Conservation (phyloP, 2,329 filamentous ascomycete species). For the Penicillium sp. region DNA sequence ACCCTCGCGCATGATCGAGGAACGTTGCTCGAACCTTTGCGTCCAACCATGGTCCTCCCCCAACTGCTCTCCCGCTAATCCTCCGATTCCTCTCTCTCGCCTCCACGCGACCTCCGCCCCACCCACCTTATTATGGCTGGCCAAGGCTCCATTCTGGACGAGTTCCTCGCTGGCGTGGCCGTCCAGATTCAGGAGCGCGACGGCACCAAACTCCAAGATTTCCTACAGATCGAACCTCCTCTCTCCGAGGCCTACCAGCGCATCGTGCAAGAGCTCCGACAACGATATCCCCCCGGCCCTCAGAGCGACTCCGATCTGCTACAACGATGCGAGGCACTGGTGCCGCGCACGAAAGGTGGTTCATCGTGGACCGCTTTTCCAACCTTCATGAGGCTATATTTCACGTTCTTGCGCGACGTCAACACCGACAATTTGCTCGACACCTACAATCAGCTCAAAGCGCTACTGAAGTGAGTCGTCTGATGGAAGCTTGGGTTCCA, state of each 20-base stretch:
- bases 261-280: conserved; percentile 68
- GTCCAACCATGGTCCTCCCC: neutral
- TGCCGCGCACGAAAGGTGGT: conserved; percentile 65
- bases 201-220: conserved; percentile 66
- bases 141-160: conserved; percentile 63
- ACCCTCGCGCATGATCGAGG: neutral
- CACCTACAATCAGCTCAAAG: conserved; percentile 73
- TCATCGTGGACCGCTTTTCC: conserved; percentile 76
- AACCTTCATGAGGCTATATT: conserved; percentile 77
- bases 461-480: conserved; percentile 68
- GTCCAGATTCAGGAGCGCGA: conserved; percentile 64
- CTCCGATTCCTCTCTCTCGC: neutral
- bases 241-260: conserved; percentile 67
- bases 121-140: conserved; percentile 21
- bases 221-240: conserved; percentile 73
- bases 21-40: neutral
- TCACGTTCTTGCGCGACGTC: conserved; percentile 78
- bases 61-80: neutral
- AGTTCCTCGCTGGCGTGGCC: conserved; percentile 68
- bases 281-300: conserved; percentile 53
- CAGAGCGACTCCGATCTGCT: conserved; percentile 57
- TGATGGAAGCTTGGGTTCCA: neutral
- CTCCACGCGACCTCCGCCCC: neutral
- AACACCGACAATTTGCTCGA: conserved; percentile 72
- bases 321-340: conserved; percentile 61